A percentile compares a stretch with the other conserved stretches of the same genome.
phyloP scores from a whole-genome alignment of 305 asterid genomes.

The Solanum aculeatissimum region DNA sequence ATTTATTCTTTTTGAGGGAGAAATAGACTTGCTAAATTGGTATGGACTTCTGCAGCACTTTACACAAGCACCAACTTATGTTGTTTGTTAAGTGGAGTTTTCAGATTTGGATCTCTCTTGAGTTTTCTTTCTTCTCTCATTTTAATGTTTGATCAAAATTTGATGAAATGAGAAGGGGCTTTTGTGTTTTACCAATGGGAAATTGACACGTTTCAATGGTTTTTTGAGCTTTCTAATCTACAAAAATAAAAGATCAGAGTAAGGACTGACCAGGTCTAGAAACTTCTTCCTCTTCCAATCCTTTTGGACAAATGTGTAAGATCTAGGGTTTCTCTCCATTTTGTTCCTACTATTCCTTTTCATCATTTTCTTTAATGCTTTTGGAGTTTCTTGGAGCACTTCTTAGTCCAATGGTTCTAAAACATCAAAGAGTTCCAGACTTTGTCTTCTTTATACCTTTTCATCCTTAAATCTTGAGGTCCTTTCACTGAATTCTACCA shows the following conservation, averaged over 20 bases:
- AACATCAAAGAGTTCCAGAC: background rate
- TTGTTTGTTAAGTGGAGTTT: background rate
- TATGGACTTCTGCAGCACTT: background rate
- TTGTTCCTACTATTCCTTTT: conserved; percentile 10
- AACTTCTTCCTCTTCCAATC: conserved; percentile 13
- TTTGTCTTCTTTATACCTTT: conserved; percentile 18
- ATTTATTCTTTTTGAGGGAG: background rate
- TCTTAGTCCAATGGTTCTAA: conserved; percentile 7
- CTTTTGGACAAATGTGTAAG: conserved; percentile 48
- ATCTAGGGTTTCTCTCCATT: conserved; percentile 62
- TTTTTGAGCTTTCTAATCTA: conserved; percentile 3
- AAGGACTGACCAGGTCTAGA: conserved; percentile 15
- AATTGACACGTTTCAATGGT: conserved; percentile 40
- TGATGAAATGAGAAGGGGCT: background rate
- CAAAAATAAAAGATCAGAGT: background rate
- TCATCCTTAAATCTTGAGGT: conserved; percentile 37
- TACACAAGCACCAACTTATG: background rate
- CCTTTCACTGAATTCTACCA: background rate
- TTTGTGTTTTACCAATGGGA: conserved; percentile 19
- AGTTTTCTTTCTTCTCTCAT: background rate
- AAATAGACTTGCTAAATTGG: background rate
- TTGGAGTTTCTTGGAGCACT: background rate
- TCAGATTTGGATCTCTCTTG: background rate
- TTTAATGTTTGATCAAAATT: background rate
- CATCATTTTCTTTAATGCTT: background rate